Conservation (phyloP, 208 protist species). For the Crithidia bombi region DNA sequence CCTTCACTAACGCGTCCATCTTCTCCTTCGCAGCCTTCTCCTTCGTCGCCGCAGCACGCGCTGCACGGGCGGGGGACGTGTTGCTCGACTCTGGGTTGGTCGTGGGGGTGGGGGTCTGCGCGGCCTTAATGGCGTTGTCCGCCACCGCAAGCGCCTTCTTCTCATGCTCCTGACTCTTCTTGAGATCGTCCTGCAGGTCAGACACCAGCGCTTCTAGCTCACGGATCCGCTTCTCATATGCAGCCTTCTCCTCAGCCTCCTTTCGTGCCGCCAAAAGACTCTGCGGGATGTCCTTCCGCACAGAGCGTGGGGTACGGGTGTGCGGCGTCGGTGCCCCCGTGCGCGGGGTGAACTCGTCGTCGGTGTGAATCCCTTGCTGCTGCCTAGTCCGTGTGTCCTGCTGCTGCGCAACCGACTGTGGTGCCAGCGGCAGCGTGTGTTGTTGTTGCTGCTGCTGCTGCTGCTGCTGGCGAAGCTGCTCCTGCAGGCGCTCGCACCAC, state of each 20-base stretch:
- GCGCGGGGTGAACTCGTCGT: conserved; percentile 36
- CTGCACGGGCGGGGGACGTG: not conserved
- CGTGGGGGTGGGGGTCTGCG: not conserved
- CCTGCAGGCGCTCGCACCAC: conserved; percentile 53
- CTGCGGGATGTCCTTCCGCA: conserved; percentile 26
- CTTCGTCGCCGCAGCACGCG: conserved; percentile 1
- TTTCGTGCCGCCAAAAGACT: conserved; percentile 9
- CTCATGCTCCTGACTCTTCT: conserved; percentile 22
- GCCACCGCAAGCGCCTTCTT: conserved; percentile 11
- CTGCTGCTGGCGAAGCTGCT: conserved; percentile 34
- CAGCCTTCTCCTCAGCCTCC: conserved; percentile 35
- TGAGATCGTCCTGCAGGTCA: conserved; percentile 33
- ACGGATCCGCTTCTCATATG: conserved; percentile 18
- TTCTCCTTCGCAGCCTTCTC: conserved; percentile 9
- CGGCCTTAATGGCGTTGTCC: conserved; percentile 8
- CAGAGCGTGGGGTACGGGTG: conserved; percentile 27
- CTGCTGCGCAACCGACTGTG: not conserved
- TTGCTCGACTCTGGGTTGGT: not conserved
- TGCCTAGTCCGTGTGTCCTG: not conserved
- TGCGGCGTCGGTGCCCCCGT: conserved; percentile 21
- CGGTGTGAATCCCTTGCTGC: conserved; percentile 3
- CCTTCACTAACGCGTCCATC: conserved; percentile 29
- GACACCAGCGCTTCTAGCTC: conserved; percentile 42
- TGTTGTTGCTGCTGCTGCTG: conserved; percentile 20
- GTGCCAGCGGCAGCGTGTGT: not conserved